Conservation (phyloP, 1,284 basidiomycete genomes). For the Pterulicium gracile region DNA sequence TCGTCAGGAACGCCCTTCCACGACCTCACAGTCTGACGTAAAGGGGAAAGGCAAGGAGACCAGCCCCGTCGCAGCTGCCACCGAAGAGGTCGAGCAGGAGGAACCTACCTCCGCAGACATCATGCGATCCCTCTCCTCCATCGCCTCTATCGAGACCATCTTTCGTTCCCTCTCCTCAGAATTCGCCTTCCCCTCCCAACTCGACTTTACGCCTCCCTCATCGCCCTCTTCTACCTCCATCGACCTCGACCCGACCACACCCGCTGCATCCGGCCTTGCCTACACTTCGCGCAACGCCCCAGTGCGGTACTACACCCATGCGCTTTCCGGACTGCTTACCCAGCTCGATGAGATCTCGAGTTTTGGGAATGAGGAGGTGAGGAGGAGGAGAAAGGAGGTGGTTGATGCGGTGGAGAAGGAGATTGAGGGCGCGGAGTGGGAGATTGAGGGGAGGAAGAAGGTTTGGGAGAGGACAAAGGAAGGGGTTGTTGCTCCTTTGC, state of each 20-base stretch:
- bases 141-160: conserved; percentile 24
- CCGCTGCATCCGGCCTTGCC: conserved; percentile 19
- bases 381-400: conserved; percentile 37
- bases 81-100: background rate
- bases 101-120: conserved; percentile 20
- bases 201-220: conserved; percentile 25
- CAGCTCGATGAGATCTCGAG: conserved; percentile 47
- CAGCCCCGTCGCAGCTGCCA: conserved; percentile 1
- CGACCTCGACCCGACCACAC: conserved; percentile 9
- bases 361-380: conserved; percentile 39
- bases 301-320: conserved; percentile 47
- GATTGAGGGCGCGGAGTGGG: conserved; percentile 37
- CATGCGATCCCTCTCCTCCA: conserved; percentile 19
- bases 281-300: conserved; percentile 46
- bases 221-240: conserved; percentile 11
- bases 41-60: conserved; percentile 22
- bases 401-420: conserved; percentile 42
- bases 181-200: conserved; percentile 29
- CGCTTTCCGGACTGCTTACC: conserved; percentile 37
- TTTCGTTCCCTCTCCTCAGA: conserved; percentile 25
- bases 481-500: background rate
- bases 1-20: background rate
- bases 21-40: conserved; percentile 5
- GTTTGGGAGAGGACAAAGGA: background rate
- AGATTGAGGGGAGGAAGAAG: conserved; percentile 20